Evolutionary conservation across 2,329 filamentous ascomycete genomes (phyloP).

Genomic region (Berkeleyomyces basicola): DNA sequence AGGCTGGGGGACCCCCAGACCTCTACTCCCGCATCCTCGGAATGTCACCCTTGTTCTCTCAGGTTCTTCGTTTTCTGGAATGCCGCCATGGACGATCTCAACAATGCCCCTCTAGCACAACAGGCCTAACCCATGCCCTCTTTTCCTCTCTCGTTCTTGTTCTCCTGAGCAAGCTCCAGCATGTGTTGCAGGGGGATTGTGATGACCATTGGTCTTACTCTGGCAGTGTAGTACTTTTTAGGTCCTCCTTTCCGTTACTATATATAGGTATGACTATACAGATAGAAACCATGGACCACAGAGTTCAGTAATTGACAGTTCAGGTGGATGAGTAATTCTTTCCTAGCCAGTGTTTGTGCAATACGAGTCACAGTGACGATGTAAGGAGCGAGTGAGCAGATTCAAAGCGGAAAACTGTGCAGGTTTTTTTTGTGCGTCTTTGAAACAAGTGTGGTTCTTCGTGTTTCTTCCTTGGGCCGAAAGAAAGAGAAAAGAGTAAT

Average conservation of each 20-base stretch:
- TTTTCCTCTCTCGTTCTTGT: not conserved
- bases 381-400: not conserved
- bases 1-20: not conserved
- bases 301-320: no score
- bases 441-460: not conserved
- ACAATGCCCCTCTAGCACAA: not conserved
- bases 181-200: no score
- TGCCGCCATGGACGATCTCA: not conserved
- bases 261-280: no score
- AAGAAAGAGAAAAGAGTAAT: not conserved
- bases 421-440: not conserved
- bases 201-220: no score
- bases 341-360: no score
- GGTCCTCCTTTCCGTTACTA: no score
- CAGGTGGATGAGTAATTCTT: no score
- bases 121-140: not conserved
- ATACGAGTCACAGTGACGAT: no score
- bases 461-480: not conserved
- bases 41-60: not conserved
- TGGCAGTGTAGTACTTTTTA: no score
- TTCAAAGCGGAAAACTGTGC: not conserved
- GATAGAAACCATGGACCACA: no score
- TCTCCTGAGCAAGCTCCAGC: no score
- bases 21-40: not conserved
- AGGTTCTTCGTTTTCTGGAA: not conserved